phyloP scores from a whole-genome alignment of 352 stramenopile species.

The Phytophthora idaei region DNA sequence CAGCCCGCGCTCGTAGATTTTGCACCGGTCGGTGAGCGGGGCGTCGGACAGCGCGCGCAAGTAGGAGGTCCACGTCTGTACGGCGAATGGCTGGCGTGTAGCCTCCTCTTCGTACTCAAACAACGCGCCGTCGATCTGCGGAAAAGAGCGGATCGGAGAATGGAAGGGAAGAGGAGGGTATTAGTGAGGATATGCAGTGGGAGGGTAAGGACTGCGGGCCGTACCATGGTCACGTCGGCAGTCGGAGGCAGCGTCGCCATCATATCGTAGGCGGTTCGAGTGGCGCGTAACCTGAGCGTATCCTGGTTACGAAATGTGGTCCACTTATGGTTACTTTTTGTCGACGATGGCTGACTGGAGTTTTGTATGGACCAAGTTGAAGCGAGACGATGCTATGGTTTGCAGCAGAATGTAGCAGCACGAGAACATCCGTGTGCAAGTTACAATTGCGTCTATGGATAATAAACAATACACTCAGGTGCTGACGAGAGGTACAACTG shows the following conservation, averaged over 20 bases:
- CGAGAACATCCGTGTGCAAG: not conserved
- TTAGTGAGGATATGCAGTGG: not conserved
- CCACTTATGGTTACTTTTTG: not conserved
- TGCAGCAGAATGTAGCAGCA: not conserved
- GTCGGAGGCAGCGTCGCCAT: constrained; percentile 18
- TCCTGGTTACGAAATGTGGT: constrained; percentile 7
- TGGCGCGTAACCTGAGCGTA: constrained; percentile 4
- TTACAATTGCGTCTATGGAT: no score
- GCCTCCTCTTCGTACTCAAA: constrained; percentile 88
- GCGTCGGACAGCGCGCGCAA: constrained; percentile 43
- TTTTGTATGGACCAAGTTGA: constrained; percentile 28
- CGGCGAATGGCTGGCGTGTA: constrained; percentile 76
- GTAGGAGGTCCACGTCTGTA: constrained; percentile 87
- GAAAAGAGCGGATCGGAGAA: not conserved
- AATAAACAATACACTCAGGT: no score
- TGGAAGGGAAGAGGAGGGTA: not conserved
- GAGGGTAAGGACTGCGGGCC: not conserved
- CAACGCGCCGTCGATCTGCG: constrained; percentile 30
- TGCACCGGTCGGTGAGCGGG: constrained; percentile 36
- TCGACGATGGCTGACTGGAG: not conserved
- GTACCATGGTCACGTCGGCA: constrained; percentile 29
- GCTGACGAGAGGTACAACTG: not conserved
- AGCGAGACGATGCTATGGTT: not conserved
- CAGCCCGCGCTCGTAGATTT: constrained; percentile 90
- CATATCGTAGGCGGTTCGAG: constrained; percentile 4